phyloP scores from a whole-genome alignment of 1,139 yeast species.

The Taphrina confusa region DNA sequence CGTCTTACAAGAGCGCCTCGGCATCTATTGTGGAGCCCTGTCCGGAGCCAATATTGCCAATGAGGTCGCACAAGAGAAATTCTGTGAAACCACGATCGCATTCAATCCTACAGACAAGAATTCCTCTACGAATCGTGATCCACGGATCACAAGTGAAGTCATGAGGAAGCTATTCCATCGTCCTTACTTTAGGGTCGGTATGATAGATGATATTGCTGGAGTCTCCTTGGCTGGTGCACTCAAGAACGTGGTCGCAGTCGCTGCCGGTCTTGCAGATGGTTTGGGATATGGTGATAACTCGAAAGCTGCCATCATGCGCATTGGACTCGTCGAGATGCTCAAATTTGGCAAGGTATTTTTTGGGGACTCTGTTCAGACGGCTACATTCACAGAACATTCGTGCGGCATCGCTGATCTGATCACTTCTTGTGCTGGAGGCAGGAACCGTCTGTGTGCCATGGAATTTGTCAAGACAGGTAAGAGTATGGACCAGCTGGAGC shows the following conservation, averaged over 20 bases:
- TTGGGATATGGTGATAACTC: conserved; percentile 98
- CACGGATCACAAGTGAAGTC: conserved; percentile 37
- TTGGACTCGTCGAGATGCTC: conserved; percentile 85
- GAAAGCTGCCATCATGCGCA: conserved; percentile 91
- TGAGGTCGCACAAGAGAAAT: conserved; percentile 88
- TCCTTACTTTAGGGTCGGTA: conserved; percentile 91
- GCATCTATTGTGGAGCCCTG: conserved; percentile 87
- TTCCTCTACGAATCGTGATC: conserved; percentile 44
- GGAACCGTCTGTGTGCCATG: conserved; percentile 86
- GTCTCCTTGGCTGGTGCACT: conserved; percentile 93
- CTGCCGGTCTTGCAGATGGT: conserved; percentile 94
- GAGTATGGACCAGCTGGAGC: conserved; percentile 73
- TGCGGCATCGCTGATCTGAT: conserved; percentile 97
- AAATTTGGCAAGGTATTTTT: conserved; percentile 74
- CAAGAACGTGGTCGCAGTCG: conserved; percentile 88
- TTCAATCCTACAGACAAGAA: conserved; percentile 67
- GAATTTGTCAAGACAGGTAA: conserved; percentile 44
- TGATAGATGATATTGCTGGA: conserved; percentile 87
- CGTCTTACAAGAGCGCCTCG: conserved; percentile 71
- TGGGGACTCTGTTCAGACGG: conserved; percentile 64
- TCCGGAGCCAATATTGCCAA: conserved; percentile 95
- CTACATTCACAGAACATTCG: conserved; percentile 84
- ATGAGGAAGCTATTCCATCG: conserved; percentile 79
- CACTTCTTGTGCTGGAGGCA: conserved; percentile 94
- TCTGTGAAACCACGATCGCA: conserved; percentile 95